These are phyloP conservation scores for Podosphaera aphanis DNA, from an alignment of 2,329 filamentous ascomycete genomes.

Conservation along the genomic window DNA sequence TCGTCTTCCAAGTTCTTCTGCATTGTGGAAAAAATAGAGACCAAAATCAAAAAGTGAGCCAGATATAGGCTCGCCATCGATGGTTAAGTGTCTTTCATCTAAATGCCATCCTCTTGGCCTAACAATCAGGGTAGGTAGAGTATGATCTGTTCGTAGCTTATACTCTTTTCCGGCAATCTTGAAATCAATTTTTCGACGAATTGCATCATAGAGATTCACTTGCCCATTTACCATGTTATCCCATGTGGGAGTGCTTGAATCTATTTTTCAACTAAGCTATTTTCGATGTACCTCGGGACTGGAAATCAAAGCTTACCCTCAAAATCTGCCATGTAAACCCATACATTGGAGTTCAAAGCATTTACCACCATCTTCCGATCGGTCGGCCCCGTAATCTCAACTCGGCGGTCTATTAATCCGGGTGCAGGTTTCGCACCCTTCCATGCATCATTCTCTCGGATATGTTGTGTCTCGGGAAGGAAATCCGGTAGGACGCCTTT, in stretches of 20 bases:
- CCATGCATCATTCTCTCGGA: constrained; percentile 87
- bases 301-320: constrained; percentile 39
- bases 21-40: constrained; percentile 98
- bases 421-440: constrained; percentile 78
- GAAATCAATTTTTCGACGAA: constrained; percentile 85
- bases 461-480: constrained; percentile 81
- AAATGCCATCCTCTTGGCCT: constrained; percentile 94
- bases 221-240: constrained; percentile 99
- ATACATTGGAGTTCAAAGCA: constrained; percentile 83
- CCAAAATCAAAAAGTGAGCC: constrained; percentile 90
- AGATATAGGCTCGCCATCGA: constrained; percentile 86
- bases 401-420: constrained; percentile 73
- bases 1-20: constrained; percentile 59
- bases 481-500: constrained; percentile 77
- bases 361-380: constrained; percentile 99
- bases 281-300: neutral
- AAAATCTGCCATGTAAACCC: constrained; percentile 98
- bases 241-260: constrained; percentile 91
- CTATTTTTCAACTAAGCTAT: constrained; percentile 23
- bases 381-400: constrained; percentile 92
- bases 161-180: constrained; percentile 90
- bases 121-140: constrained; percentile 73
- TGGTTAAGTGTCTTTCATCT: constrained; percentile 92
- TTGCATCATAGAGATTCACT: constrained; percentile 90
- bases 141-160: constrained; percentile 80